These are phyloP conservation scores for Inga laurina DNA, from an alignment of 306 rosid species.

Conservation along the genomic window DNA sequence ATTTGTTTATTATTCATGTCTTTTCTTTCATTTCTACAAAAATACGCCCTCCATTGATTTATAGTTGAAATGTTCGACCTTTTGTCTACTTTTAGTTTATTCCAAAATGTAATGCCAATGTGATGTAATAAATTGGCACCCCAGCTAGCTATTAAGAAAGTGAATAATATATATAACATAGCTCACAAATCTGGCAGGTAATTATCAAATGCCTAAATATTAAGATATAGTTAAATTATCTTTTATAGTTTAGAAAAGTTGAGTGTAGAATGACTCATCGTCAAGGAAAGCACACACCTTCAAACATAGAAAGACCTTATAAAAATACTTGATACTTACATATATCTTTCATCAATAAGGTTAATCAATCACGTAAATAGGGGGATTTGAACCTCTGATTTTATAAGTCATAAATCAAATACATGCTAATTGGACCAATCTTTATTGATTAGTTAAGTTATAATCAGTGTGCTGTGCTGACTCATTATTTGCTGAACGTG, in stretches of 20 bases:
- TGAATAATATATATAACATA: no score
- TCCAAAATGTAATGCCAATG: no score
- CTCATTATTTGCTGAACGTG: neutral
- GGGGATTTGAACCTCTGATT: no score
- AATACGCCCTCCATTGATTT: no score
- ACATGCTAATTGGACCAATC: neutral
- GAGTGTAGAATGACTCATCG: no score
- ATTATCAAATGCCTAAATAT: neutral
- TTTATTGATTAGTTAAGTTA: neutral
- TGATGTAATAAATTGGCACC: neutral
- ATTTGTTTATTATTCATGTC: neutral
- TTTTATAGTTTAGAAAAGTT: no score
- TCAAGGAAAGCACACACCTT: no score
- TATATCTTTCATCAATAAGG: no score
- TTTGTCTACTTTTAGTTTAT: neutral
- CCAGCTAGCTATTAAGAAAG: neutral
- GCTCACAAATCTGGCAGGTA: neutral
- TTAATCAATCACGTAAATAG: no score
- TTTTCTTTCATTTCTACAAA: neutral
- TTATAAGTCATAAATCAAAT: neutral
- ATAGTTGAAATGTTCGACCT: neutral
- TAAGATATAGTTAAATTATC: no score
- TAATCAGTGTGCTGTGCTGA: neutral
- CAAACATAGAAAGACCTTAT: no score
- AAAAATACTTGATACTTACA: no score